Evolutionary conservation across 2,329 filamentous ascomycete genomes (phyloP).

Genomic region (Pestalotiopsis sp.): DNA sequence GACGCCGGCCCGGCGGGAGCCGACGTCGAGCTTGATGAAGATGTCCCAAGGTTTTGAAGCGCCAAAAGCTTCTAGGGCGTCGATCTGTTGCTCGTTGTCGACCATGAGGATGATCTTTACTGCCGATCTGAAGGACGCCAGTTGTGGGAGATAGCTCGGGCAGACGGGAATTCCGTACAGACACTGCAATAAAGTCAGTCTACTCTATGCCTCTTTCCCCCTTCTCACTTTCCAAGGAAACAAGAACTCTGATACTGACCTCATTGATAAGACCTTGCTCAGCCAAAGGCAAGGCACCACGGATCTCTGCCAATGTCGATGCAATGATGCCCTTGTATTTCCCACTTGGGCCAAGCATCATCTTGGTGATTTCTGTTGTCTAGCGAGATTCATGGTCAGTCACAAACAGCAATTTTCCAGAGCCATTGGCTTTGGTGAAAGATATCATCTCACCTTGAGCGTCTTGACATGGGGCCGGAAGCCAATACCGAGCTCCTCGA

Average conservation of each 20-base stretch:
- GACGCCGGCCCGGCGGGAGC: conserved; percentile 3
- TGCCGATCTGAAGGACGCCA: neutral
- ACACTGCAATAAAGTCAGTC: neutral
- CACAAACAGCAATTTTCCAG: neutral
- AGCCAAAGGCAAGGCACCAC: neutral
- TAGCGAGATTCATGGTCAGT: neutral
- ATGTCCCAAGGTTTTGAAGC: neutral
- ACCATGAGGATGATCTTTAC: conserved; percentile 3
- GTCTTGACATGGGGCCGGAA: conserved; percentile 10
- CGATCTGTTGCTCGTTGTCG: conserved; percentile 8
- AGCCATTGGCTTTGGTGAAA: neutral
- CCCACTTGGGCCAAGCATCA: neutral
- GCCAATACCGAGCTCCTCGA: conserved; percentile 2
- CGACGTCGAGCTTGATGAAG: conserved; percentile 11
- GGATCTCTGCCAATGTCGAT: conserved; percentile 8
- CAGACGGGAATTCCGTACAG: neutral
- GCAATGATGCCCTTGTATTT: neutral
- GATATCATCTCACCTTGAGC: neutral
- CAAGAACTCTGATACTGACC: neutral
- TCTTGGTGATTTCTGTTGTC: neutral
- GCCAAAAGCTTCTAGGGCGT: neutral
- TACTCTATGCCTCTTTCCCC: neutral
- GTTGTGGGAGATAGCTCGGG: neutral
- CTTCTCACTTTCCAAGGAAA: neutral
- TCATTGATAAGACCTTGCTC: neutral